Evolutionary conservation across 345 rosid species (phyloP), one percentile per base, ranked within the genome.

Genomic region (Bruguiera gymnorhiza): DNA sequence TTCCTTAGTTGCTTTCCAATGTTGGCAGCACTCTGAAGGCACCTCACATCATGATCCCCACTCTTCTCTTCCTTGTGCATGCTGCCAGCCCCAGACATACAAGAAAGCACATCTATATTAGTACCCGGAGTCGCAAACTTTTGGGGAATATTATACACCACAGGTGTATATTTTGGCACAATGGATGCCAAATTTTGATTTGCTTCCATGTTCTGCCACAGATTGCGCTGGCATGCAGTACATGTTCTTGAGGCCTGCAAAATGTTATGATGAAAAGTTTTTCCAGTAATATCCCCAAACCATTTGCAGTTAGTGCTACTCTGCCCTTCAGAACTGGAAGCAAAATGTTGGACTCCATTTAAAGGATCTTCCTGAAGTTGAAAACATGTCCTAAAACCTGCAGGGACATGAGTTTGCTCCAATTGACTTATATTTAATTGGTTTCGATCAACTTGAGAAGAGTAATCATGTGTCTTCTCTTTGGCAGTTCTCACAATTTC

Each of bases 171-270:
- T 80, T 74, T 89, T 70, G 90, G 77, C 37, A 80, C 63, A 76
- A 75, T 32, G 71, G 93, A 69, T 62, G 89, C 52, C 83, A 89
- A 86, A 26, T 70, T 76, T 67, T 59, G 83, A 75, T 80, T 63
- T 56, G 82, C 75, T 76, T 84, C 94, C 74, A 79, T 79, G 71
- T 76, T 73, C 62, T 81, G 84, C 55, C 58, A 83, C n/a, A 84
- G 79, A 66, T 67, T 77, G 69, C 74, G 77, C 63, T 82, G 85
- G 84, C 88, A 83, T 6, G 86, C 64, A 60, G 71, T 78, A 66
- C 83, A 83, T 64, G 76, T 61, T 60, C 81, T 79, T 24, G 84
- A 55, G 62, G 69, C 55, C 75, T 75, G 80, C 56, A 73, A 53
- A 65, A 73, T 76, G 53, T 77, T 53, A 15, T 78, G 76, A 67